Base-by-base conservation (phyloP, 768 basidiomycete genomes). In the Crepidotus variabilis region DNA sequence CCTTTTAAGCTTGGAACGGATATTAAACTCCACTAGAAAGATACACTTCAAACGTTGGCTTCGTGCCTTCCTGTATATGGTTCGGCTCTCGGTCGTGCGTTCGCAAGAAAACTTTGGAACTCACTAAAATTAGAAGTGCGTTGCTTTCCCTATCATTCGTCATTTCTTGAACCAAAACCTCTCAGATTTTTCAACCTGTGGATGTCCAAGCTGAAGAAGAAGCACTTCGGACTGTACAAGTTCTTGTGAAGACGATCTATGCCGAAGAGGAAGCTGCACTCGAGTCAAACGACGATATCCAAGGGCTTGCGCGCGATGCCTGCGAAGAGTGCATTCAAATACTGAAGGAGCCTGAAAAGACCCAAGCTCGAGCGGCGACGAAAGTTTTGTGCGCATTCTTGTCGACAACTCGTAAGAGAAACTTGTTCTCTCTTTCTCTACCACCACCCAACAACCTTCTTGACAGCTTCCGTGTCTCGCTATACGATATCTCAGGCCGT, bases 271-370 rank as follows among this genome's bases (percentile, higher is more conserved):
- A 74, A 14, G 69, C 71, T 8, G 66, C 71, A 2, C 61, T 70
- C 2, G 74, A 75, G 51, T 73, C 75, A 16, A 70, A 70, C 46
- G 65, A 69, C 28, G 74, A 78, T 48, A 70, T 81, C 14, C 72
- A 79, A 48, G 86, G 84, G 5, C 73, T 96, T 2, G 87, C 87
- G 14, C 81, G 79, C 60, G 85, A 88, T 45, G 86, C 90, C 0
- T 89, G 88, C 59, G 81, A 85, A 54, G 92, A 97, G 65, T 94
- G 92, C 62, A 77, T 94, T 7, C 78, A 80, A 21, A 83, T 90
- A 55, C 71, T 98, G 45, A 81, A 85, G 45, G 92, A 97, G 66
- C 94, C 96, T 0, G 97, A 98, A 69, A 98, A 98, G 74, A 88
- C 83, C 67, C 90, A 94, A 67, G 94, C 95, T 1, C 86, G 86